These are phyloP conservation scores for Aspergillus mulundensis DNA, from an alignment of 495 filamentous ascomycete species.

Conservation along the genomic window DNA sequence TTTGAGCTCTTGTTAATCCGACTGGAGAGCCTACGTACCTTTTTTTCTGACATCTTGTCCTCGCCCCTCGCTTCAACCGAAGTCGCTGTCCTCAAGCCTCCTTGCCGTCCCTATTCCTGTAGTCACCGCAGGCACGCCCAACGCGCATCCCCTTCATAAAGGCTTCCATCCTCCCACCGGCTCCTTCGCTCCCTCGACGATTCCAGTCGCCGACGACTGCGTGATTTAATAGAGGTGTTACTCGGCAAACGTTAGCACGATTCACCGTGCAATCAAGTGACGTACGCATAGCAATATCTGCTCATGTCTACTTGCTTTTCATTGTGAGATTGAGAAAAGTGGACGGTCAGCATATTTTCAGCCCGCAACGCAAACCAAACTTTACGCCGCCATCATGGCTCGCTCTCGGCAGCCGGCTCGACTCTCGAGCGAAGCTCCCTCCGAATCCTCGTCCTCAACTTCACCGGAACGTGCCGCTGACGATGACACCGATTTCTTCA, in stretches of 20 bases:
- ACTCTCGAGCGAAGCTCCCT: constrained; percentile 44
- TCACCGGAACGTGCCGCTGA: constrained; percentile 79
- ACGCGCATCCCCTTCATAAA: constrained; percentile 17
- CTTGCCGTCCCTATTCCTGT: constrained; percentile 15
- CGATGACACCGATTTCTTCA: constrained; percentile 93
- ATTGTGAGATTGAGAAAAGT: constrained; percentile 7
- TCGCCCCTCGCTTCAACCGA: constrained; percentile 3
- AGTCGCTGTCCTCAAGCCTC: constrained; percentile 7
- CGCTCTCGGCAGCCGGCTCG: constrained; percentile 39
- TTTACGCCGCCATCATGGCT: constrained; percentile 28
- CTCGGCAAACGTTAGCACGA: not conserved
- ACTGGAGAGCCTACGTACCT: not conserved
- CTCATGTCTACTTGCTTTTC: constrained; percentile 11
- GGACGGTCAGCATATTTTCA: constrained; percentile 3
- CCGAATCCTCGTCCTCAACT: constrained; percentile 70
- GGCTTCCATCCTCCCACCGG: not conserved
- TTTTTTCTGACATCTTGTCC: not conserved
- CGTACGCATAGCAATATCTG: not conserved
- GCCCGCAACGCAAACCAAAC: not conserved
- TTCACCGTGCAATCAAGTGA: not conserved
- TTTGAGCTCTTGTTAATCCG: constrained; percentile 2
- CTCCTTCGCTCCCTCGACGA: not conserved
- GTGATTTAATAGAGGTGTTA: not conserved
- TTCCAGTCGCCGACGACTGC: not conserved
- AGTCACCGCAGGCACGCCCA: constrained; percentile 17